Base-by-base conservation (phyloP, 139 green algal genomes). In the Protoeuglena noctilucae region DNA sequence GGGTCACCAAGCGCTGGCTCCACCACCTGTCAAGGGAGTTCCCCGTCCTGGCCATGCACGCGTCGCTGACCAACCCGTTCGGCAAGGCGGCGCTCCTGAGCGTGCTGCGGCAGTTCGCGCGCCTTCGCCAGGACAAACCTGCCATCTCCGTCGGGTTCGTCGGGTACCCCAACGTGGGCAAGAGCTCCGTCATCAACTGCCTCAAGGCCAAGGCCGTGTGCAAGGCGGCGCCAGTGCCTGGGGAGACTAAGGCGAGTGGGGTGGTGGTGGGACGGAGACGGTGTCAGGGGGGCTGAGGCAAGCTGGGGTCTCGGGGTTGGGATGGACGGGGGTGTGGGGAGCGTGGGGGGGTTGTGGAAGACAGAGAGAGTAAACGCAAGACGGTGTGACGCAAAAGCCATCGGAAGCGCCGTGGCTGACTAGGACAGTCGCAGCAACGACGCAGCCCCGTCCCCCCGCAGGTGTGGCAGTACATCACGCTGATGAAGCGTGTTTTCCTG, bases 391-490 rank as follows among this genome's bases (percentile, higher is more conserved):
- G n/a, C n/a, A n/a, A n/a, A n/a, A n/a, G n/a, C n/a, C n/a, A n/a
- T n/a, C n/a, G n/a, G n/a, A n/a, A n/a, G n/a, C n/a, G n/a, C n/a
- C n/a, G n/a, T n/a, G n/a, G n/a, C n/a, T n/a, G n/a, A n/a, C n/a
- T n/a, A n/a, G n/a, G n/a, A n/a, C n/a, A n/a, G n/a, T n/a, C n/a
- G n/a, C n/a, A n/a, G n/a, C n/a, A n/a, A n/a, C n/a, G n/a, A n/a
- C n/a, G n/a, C n/a, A n/a, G n/a, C n/a, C n/a, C n/a, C n/a, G n/a
- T n/a, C n/a, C n/a, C n/a, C n/a, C n/a, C n/a, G n/a, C n/a, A n/a
- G 75, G 81, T 99, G 55, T 99, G 91, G 91, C 91, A 97, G 74
- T 99, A 96, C 80, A 89, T 99, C 69, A 97, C 89, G 22, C 79
- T 99, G 16, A 97, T 93, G 73, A 95, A 95, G 81, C 78, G 82